Evolutionary conservation across 208 protist genomes (phyloP).

Genomic region (Vickermania ingenoplastis): DNA sequence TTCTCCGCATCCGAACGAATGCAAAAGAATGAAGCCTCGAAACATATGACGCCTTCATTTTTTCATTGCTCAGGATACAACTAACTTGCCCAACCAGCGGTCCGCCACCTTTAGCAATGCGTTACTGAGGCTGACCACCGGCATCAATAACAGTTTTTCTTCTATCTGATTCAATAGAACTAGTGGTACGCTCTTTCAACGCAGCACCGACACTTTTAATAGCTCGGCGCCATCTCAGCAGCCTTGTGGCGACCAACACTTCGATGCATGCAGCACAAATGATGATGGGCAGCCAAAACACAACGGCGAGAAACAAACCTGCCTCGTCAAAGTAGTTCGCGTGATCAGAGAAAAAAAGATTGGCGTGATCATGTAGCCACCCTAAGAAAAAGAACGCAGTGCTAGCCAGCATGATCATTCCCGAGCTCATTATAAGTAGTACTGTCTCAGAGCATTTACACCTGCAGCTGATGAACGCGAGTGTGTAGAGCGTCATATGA

Average conservation of each 20-base stretch:
- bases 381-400: slow-evolving; percentile 23
- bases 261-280: slow-evolving; percentile 25
- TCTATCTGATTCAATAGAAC: no score
- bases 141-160: no score
- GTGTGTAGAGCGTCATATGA: slow-evolving; percentile 26
- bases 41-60: no score
- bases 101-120: no score
- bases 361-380: slow-evolving; percentile 15
- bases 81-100: no score
- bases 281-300: slow-evolving; percentile 55
- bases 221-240: slow-evolving; percentile 6
- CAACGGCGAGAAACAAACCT: slow-evolving; percentile 44
- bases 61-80: no score
- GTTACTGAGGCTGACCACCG: no score
- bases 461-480: slow-evolving; percentile 7
- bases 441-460: slow-evolving; percentile 14
- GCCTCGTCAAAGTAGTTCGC: slow-evolving; percentile 73
- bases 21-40: no score
- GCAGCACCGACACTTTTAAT: no score
- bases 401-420: slow-evolving; percentile 12
- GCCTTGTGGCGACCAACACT: slow-evolving; percentile 8
- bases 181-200: no score
- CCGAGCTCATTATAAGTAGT: slow-evolving; percentile 26
- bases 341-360: slow-evolving; percentile 30
- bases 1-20: no score